Percentiles rank a stretch among this genome's conserved stretches.
Evolutionary conservation across 106 monocot species (phyloP).

Genomic region (Allium fistulosum): DNA sequence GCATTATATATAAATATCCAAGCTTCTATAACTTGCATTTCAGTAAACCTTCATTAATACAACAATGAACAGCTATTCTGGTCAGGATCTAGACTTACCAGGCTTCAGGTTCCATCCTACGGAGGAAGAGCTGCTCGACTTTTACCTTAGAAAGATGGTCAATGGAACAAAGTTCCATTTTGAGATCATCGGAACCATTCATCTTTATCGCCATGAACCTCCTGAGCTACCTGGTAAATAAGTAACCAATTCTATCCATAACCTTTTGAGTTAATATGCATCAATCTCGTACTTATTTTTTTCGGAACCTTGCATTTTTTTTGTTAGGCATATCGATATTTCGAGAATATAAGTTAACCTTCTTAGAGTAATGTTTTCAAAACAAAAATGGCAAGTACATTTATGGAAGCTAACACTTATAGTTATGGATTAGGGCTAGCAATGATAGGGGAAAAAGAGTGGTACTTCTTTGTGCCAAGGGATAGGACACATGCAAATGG

Average conservation of each 20-base stretch:
- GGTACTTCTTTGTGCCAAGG: constrained; percentile 95
- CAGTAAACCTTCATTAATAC: background rate
- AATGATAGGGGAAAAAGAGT: constrained; percentile 76
- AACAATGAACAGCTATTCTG: background rate
- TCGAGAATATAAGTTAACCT: too few relatives aligned
- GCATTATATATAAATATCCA: background rate
- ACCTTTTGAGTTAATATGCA: background rate
- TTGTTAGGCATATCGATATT: background rate
- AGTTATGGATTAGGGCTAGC: constrained; percentile 29
- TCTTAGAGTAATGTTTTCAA: too few relatives aligned
- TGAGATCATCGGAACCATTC: constrained; percentile 50
- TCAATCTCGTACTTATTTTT: background rate
- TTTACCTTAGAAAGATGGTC: constrained; percentile 50
- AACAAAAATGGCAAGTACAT: too few relatives aligned
- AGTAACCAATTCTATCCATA: background rate
- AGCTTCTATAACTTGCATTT: background rate
- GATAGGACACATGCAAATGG: constrained; percentile 46
- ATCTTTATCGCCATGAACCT: constrained; percentile 68
- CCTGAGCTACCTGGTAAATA: constrained; percentile 64
- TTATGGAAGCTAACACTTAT: too few relatives aligned
- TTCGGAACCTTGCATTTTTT: background rate
- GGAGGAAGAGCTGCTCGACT: constrained; percentile 80
- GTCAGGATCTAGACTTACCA: constrained; percentile 38
- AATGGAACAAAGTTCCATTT: constrained; percentile 31
- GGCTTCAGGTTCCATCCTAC: constrained; percentile 92